These are phyloP conservation scores for Dictyostelium firmibasis DNA, from an alignment of 78 protist species.

Conservation along the genomic window DNA sequence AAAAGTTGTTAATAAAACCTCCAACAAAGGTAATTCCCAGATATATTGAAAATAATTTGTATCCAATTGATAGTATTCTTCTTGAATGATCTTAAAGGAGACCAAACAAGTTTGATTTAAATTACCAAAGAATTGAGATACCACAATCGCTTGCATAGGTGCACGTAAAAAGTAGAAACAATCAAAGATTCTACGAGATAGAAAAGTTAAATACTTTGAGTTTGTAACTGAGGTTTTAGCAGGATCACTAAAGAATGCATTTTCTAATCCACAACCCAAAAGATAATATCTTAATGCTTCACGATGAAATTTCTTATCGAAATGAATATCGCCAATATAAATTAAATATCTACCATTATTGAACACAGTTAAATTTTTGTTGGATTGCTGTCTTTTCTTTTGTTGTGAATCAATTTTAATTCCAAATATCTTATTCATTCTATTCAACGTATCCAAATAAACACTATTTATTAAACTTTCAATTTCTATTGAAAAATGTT, in stretches of 20 bases:
- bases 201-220: not conserved
- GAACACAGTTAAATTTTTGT: not conserved
- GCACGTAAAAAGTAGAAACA: conserved; percentile 4
- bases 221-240: not conserved
- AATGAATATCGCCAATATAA: conserved; percentile 48
- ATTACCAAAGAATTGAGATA: conserved; percentile 18
- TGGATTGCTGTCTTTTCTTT: not conserved
- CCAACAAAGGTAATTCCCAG: conserved; percentile 60
- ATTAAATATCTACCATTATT: conserved; percentile 13
- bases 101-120: not conserved
- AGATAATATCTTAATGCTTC: conserved; percentile 52
- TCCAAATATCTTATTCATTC: conserved; percentile 12
- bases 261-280: conserved; percentile 29
- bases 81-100: conserved; percentile 55
- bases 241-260: conserved; percentile 21
- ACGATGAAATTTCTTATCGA: conserved; percentile 35
- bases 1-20: conserved; percentile 24
- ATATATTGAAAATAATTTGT: conserved; percentile 52
- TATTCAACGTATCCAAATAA: conserved; percentile 23
- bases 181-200: conserved; percentile 12
- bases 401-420: not conserved
- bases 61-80: conserved; percentile 38
- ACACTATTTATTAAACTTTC: not conserved
- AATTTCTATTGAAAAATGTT: conserved; percentile 2
- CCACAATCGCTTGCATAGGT: conserved; percentile 55